Evolutionary conservation across 495 filamentous ascomycete genomes (phyloP).

Genomic region (Talaromyces ruber): DNA sequence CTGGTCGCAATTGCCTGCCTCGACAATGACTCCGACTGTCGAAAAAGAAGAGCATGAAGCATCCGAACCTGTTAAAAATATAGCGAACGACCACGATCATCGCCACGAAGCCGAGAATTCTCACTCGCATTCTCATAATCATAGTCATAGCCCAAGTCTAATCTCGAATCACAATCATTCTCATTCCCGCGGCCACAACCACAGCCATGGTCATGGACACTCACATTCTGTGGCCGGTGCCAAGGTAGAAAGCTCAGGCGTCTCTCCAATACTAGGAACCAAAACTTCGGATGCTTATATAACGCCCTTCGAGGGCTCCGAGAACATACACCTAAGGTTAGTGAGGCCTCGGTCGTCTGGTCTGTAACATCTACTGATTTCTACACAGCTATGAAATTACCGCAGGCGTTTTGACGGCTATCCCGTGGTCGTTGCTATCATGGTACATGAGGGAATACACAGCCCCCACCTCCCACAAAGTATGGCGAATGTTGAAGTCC

Average conservation of each 20-base stretch:
- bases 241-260: background rate
- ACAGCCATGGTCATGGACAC: background rate
- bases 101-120: slow-evolving; percentile 17
- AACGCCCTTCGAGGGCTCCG: slow-evolving; percentile 2
- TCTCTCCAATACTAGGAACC: background rate
- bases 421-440: slow-evolving; percentile 34
- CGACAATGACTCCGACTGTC: slow-evolving; percentile 16
- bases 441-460: slow-evolving; percentile 30
- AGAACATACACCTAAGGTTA: slow-evolving; percentile 3
- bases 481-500: slow-evolving; percentile 5
- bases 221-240: background rate
- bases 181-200: background rate
- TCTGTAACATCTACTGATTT: slow-evolving; percentile 9
- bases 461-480: slow-evolving; percentile 11
- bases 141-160: slow-evolving; percentile 20
- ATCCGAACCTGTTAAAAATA: background rate
- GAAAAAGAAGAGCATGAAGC: slow-evolving; percentile 2
- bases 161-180: slow-evolving; percentile 4
- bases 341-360: background rate
- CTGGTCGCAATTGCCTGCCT: slow-evolving; percentile 25
- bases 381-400: slow-evolving; percentile 22
- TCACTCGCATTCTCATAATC: slow-evolving; percentile 22
- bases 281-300: slow-evolving; percentile 4
- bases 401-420: slow-evolving; percentile 20
- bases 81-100: slow-evolving; percentile 16